phyloP scores from a whole-genome alignment of 352 stramenopile species.

The Phytophthora uliginosa region DNA sequence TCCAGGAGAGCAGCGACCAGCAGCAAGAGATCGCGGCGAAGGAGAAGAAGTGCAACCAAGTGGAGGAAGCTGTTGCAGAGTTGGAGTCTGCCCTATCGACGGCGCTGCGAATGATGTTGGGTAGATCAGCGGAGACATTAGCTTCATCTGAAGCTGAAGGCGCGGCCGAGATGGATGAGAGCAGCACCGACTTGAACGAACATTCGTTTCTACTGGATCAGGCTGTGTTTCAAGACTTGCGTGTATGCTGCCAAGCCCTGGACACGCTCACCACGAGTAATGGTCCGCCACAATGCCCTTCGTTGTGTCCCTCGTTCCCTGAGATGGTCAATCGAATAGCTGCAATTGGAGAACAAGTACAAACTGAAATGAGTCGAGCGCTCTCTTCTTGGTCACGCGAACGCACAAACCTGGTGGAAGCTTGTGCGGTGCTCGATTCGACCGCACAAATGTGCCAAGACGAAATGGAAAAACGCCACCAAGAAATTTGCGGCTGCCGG shows the following conservation, averaged over 20 bases:
- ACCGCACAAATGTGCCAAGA: conserved; percentile 42
- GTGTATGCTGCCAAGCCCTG: conserved; percentile 33
- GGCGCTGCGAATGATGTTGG: conserved; percentile 20
- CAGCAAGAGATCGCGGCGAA: conserved; percentile 19
- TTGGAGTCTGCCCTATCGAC: conserved; percentile 46
- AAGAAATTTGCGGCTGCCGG: conserved; percentile 29
- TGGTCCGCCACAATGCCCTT: not conserved
- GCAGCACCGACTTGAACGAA: not conserved
- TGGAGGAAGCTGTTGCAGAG: conserved; percentile 43
- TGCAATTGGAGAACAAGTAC: conserved; percentile 19
- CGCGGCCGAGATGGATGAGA: not conserved
- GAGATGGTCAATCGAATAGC: conserved; percentile 18
- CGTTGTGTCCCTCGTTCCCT: conserved; percentile 25
- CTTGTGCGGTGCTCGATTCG: conserved; percentile 42
- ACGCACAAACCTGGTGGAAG: conserved; percentile 38
- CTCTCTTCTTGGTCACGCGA: conserved; percentile 54
- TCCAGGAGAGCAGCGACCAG: conserved; percentile 21
- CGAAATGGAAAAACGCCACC: conserved; percentile 52
- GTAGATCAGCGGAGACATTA: not conserved
- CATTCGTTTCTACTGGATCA: conserved; percentile 26
- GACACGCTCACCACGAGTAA: conserved; percentile 15
- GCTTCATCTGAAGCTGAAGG: not conserved
- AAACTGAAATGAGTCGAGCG: conserved; percentile 18
- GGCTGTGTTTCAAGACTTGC: conserved; percentile 21
- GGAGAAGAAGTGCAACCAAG: conserved; percentile 26